phyloP scores from a whole-genome alignment of 1,284 basidiomycete genomes.

The Cryptococcus sp. region DNA sequence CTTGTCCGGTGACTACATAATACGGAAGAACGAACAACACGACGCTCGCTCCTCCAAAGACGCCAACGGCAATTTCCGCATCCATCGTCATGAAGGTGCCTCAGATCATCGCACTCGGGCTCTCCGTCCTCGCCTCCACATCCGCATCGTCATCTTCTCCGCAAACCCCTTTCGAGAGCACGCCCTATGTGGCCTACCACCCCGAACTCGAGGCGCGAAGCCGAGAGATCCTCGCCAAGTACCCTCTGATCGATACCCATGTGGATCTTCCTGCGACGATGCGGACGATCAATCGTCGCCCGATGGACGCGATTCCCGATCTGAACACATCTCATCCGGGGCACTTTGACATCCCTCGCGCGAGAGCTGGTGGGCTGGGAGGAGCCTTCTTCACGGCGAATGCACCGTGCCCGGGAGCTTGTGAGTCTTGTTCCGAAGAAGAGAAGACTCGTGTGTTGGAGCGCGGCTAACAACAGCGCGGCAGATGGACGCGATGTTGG shows the following conservation, averaged over 20 bases:
- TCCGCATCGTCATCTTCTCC: not conserved
- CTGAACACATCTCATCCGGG: conserved; percentile 54
- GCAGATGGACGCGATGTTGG: conserved; percentile 39
- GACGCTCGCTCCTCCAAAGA: no score
- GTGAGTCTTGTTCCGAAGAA: not conserved
- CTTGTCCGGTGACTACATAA: no score
- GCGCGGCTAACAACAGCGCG: no score
- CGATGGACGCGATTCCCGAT: conserved; percentile 59
- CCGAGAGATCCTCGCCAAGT: conserved; percentile 9
- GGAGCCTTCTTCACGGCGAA: conserved; percentile 79
- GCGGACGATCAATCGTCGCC: conserved; percentile 51
- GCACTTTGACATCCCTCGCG: conserved; percentile 76
- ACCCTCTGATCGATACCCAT: conserved; percentile 29
- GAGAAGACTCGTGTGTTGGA: no score
- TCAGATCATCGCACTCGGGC: not conserved
- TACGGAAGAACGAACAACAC: no score
- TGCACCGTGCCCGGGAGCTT: conserved; percentile 54
- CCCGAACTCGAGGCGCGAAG: conserved; percentile 8
- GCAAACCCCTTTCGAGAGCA: not conserved
- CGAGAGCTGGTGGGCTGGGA: conserved; percentile 68
- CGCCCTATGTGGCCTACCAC: conserved; percentile 3
- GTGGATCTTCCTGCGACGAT: conserved; percentile 65
- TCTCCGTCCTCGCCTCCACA: not conserved
- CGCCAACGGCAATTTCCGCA: no score
- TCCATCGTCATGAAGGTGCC: no score